Conservation (phyloP, 495 filamentous ascomycete species). For the Penicillium verhagenii region DNA sequence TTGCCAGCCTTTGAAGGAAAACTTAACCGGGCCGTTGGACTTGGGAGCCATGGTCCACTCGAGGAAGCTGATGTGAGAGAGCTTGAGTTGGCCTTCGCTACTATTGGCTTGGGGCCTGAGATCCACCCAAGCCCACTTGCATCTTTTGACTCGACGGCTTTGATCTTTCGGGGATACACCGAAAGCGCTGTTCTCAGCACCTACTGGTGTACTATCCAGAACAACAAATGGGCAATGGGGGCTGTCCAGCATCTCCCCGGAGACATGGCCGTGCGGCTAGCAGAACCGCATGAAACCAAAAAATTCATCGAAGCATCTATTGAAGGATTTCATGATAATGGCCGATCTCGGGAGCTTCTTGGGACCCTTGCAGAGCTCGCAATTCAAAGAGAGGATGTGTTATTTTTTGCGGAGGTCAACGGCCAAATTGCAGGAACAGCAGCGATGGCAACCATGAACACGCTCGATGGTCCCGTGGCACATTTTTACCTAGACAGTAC, state of each 20-base stretch:
- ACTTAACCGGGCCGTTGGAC: slow-evolving; percentile 17
- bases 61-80: slow-evolving; percentile 3
- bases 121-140: slow-evolving; percentile 17
- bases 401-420: slow-evolving; percentile 10
- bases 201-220: slow-evolving; percentile 5
- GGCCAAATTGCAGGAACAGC: slow-evolving; percentile 10
- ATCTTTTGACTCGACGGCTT: not conserved
- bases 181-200: slow-evolving; percentile 7
- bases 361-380: slow-evolving; percentile 11
- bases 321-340: slow-evolving; percentile 13
- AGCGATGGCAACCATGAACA: slow-evolving; percentile 12
- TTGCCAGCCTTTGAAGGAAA: slow-evolving; percentile 10
- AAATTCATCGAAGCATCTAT: slow-evolving; percentile 11
- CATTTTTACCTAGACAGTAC: slow-evolving; percentile 18
- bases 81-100: slow-evolving; percentile 8
- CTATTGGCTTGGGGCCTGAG: slow-evolving; percentile 6
- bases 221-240: not conserved
- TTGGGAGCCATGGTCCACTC: slow-evolving; percentile 1
- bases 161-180: slow-evolving; percentile 9
- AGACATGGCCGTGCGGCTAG: not conserved
- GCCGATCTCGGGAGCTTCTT: slow-evolving; percentile 11
- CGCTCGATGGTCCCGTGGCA: not conserved
- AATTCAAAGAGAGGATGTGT: slow-evolving; percentile 1
- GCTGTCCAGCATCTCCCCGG: not conserved
- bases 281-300: slow-evolving; percentile 2